Base-by-base conservation (phyloP, 192 early-diverging fungal genomes). In the Coemansia sp. region DNA sequence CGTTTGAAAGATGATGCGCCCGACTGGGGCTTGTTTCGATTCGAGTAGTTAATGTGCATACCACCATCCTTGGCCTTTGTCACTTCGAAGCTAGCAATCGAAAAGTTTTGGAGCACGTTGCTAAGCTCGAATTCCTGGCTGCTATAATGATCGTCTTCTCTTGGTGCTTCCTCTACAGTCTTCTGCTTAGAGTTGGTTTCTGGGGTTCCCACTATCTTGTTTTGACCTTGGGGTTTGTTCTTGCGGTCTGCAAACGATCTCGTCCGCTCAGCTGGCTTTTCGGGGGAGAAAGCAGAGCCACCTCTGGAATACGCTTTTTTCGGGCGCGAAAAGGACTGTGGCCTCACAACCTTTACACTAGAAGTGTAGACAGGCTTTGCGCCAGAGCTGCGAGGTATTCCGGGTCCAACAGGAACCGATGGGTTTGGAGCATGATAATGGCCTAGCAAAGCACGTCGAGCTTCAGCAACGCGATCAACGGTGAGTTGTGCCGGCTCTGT, bases 391-490 rank as follows among this genome's bases (percentile, higher is more conserved):
- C 79, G 74, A 39, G 79, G 79, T 49, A 82, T 82, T 56, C 64
- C 42, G 40, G 61, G 67, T 11, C 74, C 71, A 19, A 82, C 37
- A 1, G 79, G 68, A 12, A 68, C n/a, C 37, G 41, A 19, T 6
- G 74, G 71, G 16, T 65, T 71, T 3, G 79, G 79, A 0, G 55
- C 67, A 42, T 61, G 60, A 62, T 82, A 82, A 41, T 82, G 79
- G 36, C 79, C 79, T 8, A 82, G 56, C 51, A 82, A 47, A 6
- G 79, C 79, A 5, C 74, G 74, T 2, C 79, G 74, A 8, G 79
- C 79, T 65, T 76, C 79, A 8, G 68, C 62, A 63, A 82, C 61
- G 11, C 56, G 74, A 26, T 82, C 79, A 41, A 65, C 54, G n/a
- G 55, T 5, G 16, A 43, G 40, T 3, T 62, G 18, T 32, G 39